Evolutionary conservation across 768 basidiomycete species (phyloP), one percentile per base, ranked within the genome.

Genomic region (Leccinum incarnatum): DNA sequence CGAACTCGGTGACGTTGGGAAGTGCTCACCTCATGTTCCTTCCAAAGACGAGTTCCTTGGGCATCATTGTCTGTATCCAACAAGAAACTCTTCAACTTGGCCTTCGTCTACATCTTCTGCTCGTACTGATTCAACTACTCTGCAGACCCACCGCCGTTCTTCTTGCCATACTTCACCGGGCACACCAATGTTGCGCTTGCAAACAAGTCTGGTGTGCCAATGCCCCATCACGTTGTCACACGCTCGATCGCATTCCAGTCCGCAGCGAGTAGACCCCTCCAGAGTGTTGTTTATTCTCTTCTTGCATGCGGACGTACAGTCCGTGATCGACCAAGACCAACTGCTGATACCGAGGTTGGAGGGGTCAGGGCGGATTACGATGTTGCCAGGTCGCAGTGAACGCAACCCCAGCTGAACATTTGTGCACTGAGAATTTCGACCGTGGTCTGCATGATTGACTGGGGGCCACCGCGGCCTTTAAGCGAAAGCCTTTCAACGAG

Each of bases 281-380:
- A 95, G 5, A 96, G 76, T 4, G 77, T 74, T 12, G 89, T 88
- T 77, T 95, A 96, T 56, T 95, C 83, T 36, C 79, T 75, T 87
- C 81, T 15, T 83, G 72, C 4, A 94, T 80, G 8, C 78, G 77
- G 42, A 95, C 90, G 69, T 96, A 97, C 11, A 98, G 76, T 1
- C 95, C 95, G 69, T 98, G 95, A 69, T 98, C 95, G 65, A 98
- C 83, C 12, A 97, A 78, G 32, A 97, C 89, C 61, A 93, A 78
- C 65, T 90, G 87, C 2, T 85, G 79, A 5, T 70, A 65, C 46
- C 32, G 54, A 3, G 52, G 25, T 64, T 53, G 23, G 51, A 60
- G 30, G 72, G 72, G 37, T 69, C 61, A 1, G 83, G 83, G 8
- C 81, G 90, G 65, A 88, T 83, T 72, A 84, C 83, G 59, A 95